A percentile compares a stretch with the other conserved stretches of the same genome.
These are phyloP conservation scores for Fusarium sp. DNA, from an alignment of 2,329 filamentous ascomycete genomes.

Conservation along the genomic window DNA sequence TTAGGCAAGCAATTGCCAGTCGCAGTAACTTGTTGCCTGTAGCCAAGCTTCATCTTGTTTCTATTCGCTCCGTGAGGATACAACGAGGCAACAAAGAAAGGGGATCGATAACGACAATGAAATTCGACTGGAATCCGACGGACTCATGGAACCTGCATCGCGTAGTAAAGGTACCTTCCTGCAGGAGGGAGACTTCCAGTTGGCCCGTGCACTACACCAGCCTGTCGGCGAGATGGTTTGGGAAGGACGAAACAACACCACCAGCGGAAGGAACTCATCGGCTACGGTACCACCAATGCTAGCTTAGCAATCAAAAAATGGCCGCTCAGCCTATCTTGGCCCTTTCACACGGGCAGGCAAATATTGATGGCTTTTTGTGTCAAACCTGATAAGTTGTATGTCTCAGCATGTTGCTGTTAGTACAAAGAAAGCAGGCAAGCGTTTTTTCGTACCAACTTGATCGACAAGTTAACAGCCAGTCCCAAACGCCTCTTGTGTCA, in stretches of 20 bases:
- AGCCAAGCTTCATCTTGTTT: neutral
- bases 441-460: neutral
- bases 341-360: neutral
- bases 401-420: neutral
- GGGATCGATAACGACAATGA: neutral
- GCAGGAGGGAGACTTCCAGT: neutral
- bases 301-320: neutral
- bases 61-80: neutral
- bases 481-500: slow-evolving; percentile 1
- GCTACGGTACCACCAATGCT: neutral
- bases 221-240: slow-evolving; percentile 1
- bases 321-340: neutral
- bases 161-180: neutral
- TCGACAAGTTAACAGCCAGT: neutral
- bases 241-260: slow-evolving; percentile 10
- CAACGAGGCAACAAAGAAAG: neutral
- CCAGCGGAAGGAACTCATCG: slow-evolving; percentile 2
- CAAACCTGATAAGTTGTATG: neutral
- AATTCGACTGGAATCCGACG: neutral
- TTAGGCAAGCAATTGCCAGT: neutral
- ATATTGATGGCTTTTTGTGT: neutral
- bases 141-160: neutral
- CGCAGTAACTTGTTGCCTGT: neutral
- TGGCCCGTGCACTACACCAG: slow-evolving; percentile 1
- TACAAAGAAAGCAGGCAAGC: neutral